Evolutionary conservation across 2,329 filamentous ascomycete species (phyloP).

Genomic region (Pochonia chlamydosporia): DNA sequence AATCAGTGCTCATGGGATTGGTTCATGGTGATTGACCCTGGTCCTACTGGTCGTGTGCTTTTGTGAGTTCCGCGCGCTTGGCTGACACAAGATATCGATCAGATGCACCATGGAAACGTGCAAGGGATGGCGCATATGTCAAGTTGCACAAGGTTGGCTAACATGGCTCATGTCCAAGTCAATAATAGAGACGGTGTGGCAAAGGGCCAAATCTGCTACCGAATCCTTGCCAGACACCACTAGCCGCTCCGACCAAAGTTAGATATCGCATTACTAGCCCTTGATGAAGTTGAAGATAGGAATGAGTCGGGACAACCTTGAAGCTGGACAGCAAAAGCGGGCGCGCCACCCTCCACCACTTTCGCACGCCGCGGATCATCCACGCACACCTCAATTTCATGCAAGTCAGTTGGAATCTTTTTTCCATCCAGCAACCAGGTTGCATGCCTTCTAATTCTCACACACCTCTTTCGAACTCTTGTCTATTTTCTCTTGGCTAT

Average conservation of each 20-base stretch:
- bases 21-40: no score
- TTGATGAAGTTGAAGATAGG: constrained; percentile 1
- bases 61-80: no score
- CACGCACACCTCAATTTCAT: not conserved
- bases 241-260: no score
- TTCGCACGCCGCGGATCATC: not conserved
- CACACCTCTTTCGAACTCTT: not conserved
- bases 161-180: no score
- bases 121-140: not conserved
- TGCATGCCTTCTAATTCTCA: not conserved
- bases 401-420: not conserved
- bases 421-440: not conserved
- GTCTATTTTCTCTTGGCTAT: not conserved
- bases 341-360: not conserved
- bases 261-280: no score
- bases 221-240: no score
- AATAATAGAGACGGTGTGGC: no score
- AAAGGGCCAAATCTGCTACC: no score
- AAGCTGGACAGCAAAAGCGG: not conserved
- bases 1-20: no score
- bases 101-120: no score
- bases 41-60: no score
- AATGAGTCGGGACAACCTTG: not conserved
- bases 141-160: not conserved
- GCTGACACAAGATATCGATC: no score